A percentile compares a stretch with the other conserved stretches of the same genome.
These are phyloP conservation scores for Linum tenue DNA, from an alignment of 345 rosid genomes.

Conservation along the genomic window DNA sequence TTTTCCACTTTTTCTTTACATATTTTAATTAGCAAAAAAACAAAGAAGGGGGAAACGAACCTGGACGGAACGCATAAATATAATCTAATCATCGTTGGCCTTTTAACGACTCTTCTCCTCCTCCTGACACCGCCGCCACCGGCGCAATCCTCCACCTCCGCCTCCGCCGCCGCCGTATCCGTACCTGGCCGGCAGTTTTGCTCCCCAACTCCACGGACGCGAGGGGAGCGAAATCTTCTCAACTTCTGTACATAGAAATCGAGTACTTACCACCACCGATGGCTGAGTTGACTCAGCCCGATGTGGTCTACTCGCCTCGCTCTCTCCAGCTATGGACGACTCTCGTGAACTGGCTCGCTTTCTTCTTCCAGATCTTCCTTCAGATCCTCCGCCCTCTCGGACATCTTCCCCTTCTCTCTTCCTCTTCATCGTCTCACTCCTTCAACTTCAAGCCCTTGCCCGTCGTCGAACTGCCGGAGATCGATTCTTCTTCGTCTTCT, in stretches of 20 bases:
- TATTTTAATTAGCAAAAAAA: not conserved
- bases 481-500: conserved; percentile 17
- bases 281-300: conserved; percentile 94
- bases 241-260: too few species aligned
- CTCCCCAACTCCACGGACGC: not conserved
- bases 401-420: conserved; percentile 55
- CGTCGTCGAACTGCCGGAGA: conserved; percentile 53
- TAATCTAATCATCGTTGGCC: not conserved
- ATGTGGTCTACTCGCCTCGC: conserved; percentile 60
- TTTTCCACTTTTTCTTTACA: not conserved
- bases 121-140: conserved; percentile 5
- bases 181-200: not conserved
- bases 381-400: conserved; percentile 63
- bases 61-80: not conserved
- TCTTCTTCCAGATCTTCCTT: conserved; percentile 75
- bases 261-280: conserved; percentile 11
- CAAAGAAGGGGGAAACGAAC: not conserved
- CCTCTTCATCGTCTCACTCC: conserved; percentile 43
- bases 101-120: not conserved
- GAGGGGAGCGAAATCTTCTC: not conserved
- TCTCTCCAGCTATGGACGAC: conserved; percentile 57
- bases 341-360: conserved; percentile 66
- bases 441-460: conserved; percentile 80
- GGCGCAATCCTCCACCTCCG: conserved; percentile 6
- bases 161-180: not conserved